Evolutionary conservation across 148 eudicot genomes (phyloP), one percentile per base, ranked within the genome.

Genomic region (Diospyros kaki): DNA sequence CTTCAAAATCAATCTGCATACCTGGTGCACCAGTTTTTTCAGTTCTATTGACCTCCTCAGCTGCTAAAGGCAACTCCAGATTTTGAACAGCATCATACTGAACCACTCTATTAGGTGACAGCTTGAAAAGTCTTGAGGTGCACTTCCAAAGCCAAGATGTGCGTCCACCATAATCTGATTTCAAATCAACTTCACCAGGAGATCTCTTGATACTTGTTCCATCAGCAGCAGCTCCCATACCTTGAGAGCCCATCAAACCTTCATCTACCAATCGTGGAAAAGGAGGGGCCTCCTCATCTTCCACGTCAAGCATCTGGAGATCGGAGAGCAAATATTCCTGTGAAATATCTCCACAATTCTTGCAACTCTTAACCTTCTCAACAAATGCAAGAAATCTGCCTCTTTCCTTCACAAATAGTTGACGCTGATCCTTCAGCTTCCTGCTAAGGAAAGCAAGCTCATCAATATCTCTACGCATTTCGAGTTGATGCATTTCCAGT

Each of bases 391-490:
- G 68, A 78, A 94, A 92, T 28, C 63, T 75, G 40, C 71, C 79
- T 81, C 89, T 89, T 80, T 94, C 92, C 76, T 75, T 65, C 6
- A 84, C 63, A 67, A 94, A 80, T 40, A 89, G 85, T 69, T 87
- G 86, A 4, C 94, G 72, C 73, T 90, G 92, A 67, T 64, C 80
- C 83, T 87, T 92, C 18, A 90, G 84, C 81, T 84, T 90, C 80
- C 83, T 84, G 83, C 89, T 90, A 76, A 90, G 93, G 48, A 75
- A 73, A 71, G 78, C 88, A 76, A 92, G 94, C 73, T 86, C 89
- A 55, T 76, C 61, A 65, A 95, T 91, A 78, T 92, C 98, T 40
- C 80, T 86, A 64, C 80, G 89, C 85, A 90, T 89, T 75, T 89
- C 98, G 63, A 82, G 78, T 82, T 86, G 89, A 69, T 84, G 80